These are phyloP conservation scores for Pythium chondricola DNA, from an alignment of 352 stramenopile genomes.

Conservation along the genomic window DNA sequence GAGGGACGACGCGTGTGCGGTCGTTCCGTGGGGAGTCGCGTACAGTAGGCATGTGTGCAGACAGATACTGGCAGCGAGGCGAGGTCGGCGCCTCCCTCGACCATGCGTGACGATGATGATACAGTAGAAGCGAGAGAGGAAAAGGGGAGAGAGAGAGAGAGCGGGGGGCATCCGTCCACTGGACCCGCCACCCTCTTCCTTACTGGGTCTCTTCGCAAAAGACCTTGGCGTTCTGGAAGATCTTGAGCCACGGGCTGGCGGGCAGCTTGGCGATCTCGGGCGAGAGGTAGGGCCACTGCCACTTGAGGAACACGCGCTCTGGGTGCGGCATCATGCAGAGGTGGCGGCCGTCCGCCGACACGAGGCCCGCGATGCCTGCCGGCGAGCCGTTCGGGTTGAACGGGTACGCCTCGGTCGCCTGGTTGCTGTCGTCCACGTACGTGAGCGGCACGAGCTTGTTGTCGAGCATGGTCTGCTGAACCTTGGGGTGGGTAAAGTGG, in stretches of 20 bases:
- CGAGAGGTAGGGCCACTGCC: slow-evolving; percentile 96
- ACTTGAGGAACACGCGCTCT: slow-evolving; percentile 96
- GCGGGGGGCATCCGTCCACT: no score
- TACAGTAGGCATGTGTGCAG: no score
- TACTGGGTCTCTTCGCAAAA: slow-evolving; percentile 90
- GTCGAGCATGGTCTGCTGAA: slow-evolving; percentile 86
- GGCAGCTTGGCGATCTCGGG: slow-evolving; percentile 69
- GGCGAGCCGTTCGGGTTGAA: slow-evolving; percentile 99
- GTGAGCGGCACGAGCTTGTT: slow-evolving; percentile 93
- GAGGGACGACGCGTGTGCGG: no score
- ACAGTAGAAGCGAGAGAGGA: no score
- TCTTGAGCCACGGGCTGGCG: slow-evolving; percentile 94
- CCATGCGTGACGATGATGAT: no score
- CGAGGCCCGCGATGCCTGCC: slow-evolving; percentile 94
- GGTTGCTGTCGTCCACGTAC: slow-evolving; percentile 96
- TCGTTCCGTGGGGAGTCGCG: no score
- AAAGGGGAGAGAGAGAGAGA: no score
- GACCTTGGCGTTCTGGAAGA: slow-evolving; percentile 98
- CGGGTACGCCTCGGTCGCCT: slow-evolving; percentile 95
- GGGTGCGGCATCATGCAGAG: slow-evolving; percentile 99
- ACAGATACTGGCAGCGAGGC: no score
- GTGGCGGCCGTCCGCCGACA: slow-evolving; percentile 95
- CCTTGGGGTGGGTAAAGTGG: slow-evolving; percentile 93
- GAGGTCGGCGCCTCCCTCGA: no score
- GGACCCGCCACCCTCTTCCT: no score